These are phyloP conservation scores for Prunus mume DNA, from an alignment of 306 rosid species.

Conservation along the genomic window DNA sequence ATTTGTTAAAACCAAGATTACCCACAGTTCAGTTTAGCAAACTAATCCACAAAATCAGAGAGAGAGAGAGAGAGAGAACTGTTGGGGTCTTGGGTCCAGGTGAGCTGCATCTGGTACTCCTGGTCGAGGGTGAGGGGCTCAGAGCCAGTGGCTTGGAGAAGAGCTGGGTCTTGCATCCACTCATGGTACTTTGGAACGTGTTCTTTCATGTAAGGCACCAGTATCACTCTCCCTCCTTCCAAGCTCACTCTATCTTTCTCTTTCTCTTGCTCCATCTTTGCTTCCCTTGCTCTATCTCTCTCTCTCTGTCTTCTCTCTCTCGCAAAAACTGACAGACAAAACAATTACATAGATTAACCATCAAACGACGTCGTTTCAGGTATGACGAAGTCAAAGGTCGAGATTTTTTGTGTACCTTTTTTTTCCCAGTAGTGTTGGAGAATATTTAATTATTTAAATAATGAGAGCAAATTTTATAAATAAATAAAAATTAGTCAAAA, in stretches of 20 bases:
- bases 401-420: background rate
- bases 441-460: too few species aligned
- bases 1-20: conserved; percentile 7
- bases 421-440: background rate
- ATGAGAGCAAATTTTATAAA: background rate
- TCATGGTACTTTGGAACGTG: conserved; percentile 80
- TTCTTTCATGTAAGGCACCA: conserved; percentile 77
- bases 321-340: too few species aligned
- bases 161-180: conserved; percentile 83
- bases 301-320: background rate
- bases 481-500: background rate
- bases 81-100: conserved; percentile 79
- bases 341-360: background rate
- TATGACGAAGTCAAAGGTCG: background rate
- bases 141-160: conserved; percentile 83
- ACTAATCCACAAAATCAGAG: background rate
- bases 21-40: conserved; percentile 10
- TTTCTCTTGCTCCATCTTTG: conserved; percentile 27
- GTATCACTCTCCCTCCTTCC: conserved; percentile 63
- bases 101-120: conserved; percentile 82
- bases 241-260: conserved; percentile 51
- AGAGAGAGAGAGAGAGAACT: conserved; percentile 42
- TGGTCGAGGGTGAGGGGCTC: conserved; percentile 81
- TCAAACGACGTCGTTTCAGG: background rate
- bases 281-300: background rate